Evolutionary conservation across 495 filamentous ascomycete genomes (phyloP), one percentile per base, ranked within the genome.

Genomic region (Pseudotulostoma volvatum): DNA sequence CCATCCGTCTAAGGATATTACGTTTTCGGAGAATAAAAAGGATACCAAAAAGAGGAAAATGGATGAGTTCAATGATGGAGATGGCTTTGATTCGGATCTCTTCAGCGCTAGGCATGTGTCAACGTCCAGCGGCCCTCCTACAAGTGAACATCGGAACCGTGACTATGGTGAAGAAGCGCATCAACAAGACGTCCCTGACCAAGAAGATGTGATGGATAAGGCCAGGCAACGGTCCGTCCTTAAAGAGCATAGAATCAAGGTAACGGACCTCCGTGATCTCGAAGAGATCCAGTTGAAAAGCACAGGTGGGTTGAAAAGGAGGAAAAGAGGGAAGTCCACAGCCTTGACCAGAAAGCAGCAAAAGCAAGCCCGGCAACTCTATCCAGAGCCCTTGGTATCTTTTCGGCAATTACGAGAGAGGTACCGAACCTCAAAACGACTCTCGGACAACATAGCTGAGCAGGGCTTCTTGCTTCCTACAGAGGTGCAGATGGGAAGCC

Each of bases 391-490:
- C 8, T 59, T 97, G 44, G 67, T 67, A 36, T 73, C 80, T 1
- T 94, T 97, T 57, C 61, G 63, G 32, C 71, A 92, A 46, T 63
- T 96, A 33, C 68, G 70, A 17, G 57, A 68, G 25, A 59, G 58
- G 16, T 94, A 88, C 55, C 71, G 68, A 18, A 71, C 94, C 14
- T 77, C 79, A 1, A 61, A 63, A 15, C 66, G 76, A 19, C 56
- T 99, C 31, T 74, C 73, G 7, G 74, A 76, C 39, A 99, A 96
- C 47, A 60, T 99, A n/a, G 60, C 66, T 9, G 67, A 70, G 9
- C 84, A 95, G 60, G 86, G 83, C 8, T 96, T 93, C 52, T 70
- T 66, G 3, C 64, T 80, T 40, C 87, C 90, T 18, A 99, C 88
- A 2, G 86, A 95, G 60, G 86, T 99, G 15, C 90, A 99, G 49